Base-by-base conservation (phyloP, 352 stramenopile genomes). In the Phytophthora citricola region DNA sequence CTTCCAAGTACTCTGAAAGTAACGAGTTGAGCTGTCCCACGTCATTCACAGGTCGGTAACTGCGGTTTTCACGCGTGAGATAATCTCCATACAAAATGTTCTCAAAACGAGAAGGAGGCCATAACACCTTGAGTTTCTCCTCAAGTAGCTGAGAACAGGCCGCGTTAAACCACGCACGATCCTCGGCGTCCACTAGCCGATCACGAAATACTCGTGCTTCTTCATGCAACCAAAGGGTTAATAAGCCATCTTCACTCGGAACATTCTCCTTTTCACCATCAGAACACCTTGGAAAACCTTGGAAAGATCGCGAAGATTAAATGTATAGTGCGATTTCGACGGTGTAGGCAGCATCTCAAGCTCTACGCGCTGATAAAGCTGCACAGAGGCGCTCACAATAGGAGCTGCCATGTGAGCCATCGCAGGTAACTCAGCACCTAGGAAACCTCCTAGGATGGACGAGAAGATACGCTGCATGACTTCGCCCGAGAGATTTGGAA, bases 271-370 rank as follows among this genome's bases (percentile, higher is more conserved):
- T 92, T 90, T 86, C n/a, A 95, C 75, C 93, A 98, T 98, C 26
- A 98, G 55, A 20, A 98, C 71, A 52, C 94, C 94, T 55, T 98
- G 93, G 53, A 98, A 98, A 8, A 98, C 89, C 58, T 97, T 97
- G 9, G 85, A 96, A 12, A 98, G 71, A 74, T 98, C 93, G 6
- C 94, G 87, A 31, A 98, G 74, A 55, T 98, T 98, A 74, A 98
- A 98, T 5, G 94, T 98, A 64, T 98, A 98, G 63, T 98, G 89
- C 4, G 89, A 97, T 73, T 97, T 97, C 17, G 81, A 92, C 4
- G 92, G 93, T 5, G 93, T 98, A 14, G 93, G 93, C 11, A 97
- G 72, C 84, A 98, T 85, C 39, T 97, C 90, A 8, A 89, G 52
- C 46, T 97, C 87, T 1, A 98, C 92, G 8, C 79, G 79, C 36